Evolutionary conservation across 495 filamentous ascomycete genomes (phyloP), one percentile per base, ranked within the genome.

Genomic region (Entonaema liquescens): DNA sequence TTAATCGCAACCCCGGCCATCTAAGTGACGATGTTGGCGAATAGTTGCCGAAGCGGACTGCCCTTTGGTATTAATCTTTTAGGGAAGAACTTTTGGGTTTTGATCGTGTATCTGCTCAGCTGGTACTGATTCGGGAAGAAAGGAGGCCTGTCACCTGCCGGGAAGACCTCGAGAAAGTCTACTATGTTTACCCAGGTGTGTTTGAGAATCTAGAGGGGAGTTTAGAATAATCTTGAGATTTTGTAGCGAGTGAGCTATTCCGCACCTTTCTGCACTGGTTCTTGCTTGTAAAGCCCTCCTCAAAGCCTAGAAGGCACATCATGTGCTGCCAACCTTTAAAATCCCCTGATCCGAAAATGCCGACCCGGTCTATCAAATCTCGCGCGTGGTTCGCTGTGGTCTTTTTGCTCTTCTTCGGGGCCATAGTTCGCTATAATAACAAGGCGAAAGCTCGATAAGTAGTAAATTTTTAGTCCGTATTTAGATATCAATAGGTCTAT

Each of bases 161-260:
- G 71, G 11, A 6, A 33, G n/a, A n/a, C 76, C 0, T 75, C 67
- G 28, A 82, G 54, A 33, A 84, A 76, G 71, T 83, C 79, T 8
- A 59, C 35, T 53, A 83, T 81, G 58, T 82, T 82, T 42, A 83
- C 68, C 65, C 76, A 74, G 5, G 81, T 70, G 3, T n/a, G 40
- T 12, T 50, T 52, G 0, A 80, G 70, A 6, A 72, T 73, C 79
- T 81, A 28, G 8, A 40, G 1, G 12, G n/a, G 25, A 29, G n/a
- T 23, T 67, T 29, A 69, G 23, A 40, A 38, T 31, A 40, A 23
- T 29, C 4, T 8, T 8, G 38, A 29, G 1, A 19, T 7, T 3
- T 28, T 1, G 17, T 29, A 13, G 0, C 17, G 9, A 2, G 1
- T 28, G 29, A n/a, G 19, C 11, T 9, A 52, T 36, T 13, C 1